phyloP scores from a whole-genome alignment of 2,329 filamentous ascomycete species.

The Sarocladium oryzae region DNA sequence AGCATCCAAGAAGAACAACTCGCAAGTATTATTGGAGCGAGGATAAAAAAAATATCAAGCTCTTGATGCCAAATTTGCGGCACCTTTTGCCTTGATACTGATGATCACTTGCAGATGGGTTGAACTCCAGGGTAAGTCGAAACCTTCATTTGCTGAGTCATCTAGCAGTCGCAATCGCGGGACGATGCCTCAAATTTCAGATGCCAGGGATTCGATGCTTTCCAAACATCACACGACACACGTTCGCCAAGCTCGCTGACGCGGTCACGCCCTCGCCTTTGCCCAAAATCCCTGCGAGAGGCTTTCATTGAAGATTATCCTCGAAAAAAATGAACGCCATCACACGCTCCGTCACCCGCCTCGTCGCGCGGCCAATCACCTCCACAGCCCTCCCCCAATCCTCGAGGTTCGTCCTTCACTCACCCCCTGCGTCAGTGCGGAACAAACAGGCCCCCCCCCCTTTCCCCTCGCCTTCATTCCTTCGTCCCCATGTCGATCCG shows the following conservation, averaged over 20 bases:
- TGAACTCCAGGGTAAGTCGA: not conserved
- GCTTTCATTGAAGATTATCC: not conserved
- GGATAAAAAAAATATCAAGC: too few relatives aligned
- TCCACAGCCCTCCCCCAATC: not conserved
- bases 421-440: too few relatives aligned
- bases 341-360: conserved; percentile 9
- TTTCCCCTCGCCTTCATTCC: not conserved
- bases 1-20: too few relatives aligned
- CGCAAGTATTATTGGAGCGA: too few relatives aligned
- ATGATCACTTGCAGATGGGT: too few relatives aligned
- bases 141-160: conserved; percentile 1
- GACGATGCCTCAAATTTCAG: not conserved
- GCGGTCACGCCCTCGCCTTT: not conserved
- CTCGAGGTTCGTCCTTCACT: conserved; percentile 5
- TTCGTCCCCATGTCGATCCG: too few relatives aligned
- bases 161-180: not conserved
- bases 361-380: conserved; percentile 8
- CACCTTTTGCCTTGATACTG: too few relatives aligned
- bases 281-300: not conserved
- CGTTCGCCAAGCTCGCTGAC: too few relatives aligned
- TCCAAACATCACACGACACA: not conserved
- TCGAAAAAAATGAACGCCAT: conserved; percentile 5
- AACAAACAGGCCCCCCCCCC: not conserved
- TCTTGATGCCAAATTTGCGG: too few relatives aligned
- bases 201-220: not conserved